Evolutionary conservation across 1,284 basidiomycete genomes (phyloP).

Genomic region (Marasmius sp.): DNA sequence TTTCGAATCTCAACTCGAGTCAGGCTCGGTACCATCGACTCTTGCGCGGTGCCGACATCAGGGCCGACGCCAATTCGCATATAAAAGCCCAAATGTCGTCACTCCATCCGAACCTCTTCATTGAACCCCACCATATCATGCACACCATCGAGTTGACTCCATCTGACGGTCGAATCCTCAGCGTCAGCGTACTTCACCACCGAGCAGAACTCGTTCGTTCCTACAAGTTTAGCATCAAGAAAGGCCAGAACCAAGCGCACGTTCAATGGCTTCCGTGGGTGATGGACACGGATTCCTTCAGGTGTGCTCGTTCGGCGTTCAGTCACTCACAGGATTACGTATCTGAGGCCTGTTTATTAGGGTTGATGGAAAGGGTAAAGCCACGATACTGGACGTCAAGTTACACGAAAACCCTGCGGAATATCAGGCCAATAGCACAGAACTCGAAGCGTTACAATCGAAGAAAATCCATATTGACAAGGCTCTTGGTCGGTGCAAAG

Average conservation of each 20-base stretch:
- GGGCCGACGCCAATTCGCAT: too few relatives aligned
- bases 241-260: constrained; percentile 35
- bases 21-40: too few relatives aligned
- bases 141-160: background rate
- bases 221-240: constrained; percentile 28
- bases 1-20: too few relatives aligned
- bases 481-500: constrained; percentile 24
- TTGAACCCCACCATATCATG: too few relatives aligned
- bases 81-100: too few relatives aligned
- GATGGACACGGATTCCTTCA: constrained; percentile 34
- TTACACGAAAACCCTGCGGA: constrained; percentile 3
- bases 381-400: constrained; percentile 21
- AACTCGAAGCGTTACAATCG: constrained; percentile 19
- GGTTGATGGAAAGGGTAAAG: constrained; percentile 19
- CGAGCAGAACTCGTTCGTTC: constrained; percentile 32
- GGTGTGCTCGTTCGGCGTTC: constrained; percentile 20
- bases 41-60: too few relatives aligned
- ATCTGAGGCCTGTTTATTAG: constrained; percentile 4
- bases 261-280: constrained; percentile 33
- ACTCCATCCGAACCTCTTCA: too few relatives aligned
- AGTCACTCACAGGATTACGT: too few relatives aligned
- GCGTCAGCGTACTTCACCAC: constrained; percentile 32
- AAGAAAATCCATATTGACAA: constrained; percentile 20
- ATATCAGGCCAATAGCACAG: background rate
- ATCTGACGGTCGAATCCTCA: constrained; percentile 28